A percentile compares a stretch with the other conserved stretches of the same genome.
These are phyloP conservation scores for Pseudogymnoascus sp. DNA, from an alignment of 2,329 filamentous ascomycete species.

Conservation along the genomic window DNA sequence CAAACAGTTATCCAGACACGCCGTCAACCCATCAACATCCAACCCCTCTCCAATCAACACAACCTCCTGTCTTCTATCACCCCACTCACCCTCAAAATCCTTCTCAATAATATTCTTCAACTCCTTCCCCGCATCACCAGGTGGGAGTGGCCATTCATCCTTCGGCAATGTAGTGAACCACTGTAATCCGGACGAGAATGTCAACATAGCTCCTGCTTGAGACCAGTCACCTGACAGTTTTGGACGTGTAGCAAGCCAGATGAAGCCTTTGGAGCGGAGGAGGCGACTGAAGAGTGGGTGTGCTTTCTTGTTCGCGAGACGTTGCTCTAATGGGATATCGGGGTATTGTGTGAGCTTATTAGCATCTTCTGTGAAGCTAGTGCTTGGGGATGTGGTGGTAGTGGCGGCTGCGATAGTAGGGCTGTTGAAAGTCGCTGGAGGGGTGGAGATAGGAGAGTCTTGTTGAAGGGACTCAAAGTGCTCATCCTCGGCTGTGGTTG, in stretches of 20 bases:
- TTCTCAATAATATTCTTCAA: background rate
- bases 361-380: slow-evolving; percentile 19
- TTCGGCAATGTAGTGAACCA: slow-evolving; percentile 14
- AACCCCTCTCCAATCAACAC: slow-evolving; percentile 65
- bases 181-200: slow-evolving; percentile 17
- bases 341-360: slow-evolving; percentile 28
- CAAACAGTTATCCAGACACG: slow-evolving; percentile 50
- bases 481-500: background rate
- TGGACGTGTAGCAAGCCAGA: slow-evolving; percentile 36
- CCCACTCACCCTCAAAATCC: slow-evolving; percentile 40
- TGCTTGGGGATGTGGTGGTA: slow-evolving; percentile 5
- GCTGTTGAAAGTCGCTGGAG: background rate
- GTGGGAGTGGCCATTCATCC: background rate
- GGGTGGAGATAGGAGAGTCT: background rate
- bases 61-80: slow-evolving; percentile 61
- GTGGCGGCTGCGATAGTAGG: background rate
- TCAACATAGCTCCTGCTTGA: slow-evolving; percentile 37
- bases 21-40: slow-evolving; percentile 42
- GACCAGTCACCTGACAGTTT: slow-evolving; percentile 37
- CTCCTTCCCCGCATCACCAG: background rate
- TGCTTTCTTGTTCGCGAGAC: slow-evolving; percentile 32
- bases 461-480: background rate
- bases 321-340: slow-evolving; percentile 24
- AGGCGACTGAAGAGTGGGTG: slow-evolving; percentile 32
- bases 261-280: slow-evolving; percentile 37